phyloP scores from a whole-genome alignment of 1,139 yeast species.

The Candida sp. region DNA sequence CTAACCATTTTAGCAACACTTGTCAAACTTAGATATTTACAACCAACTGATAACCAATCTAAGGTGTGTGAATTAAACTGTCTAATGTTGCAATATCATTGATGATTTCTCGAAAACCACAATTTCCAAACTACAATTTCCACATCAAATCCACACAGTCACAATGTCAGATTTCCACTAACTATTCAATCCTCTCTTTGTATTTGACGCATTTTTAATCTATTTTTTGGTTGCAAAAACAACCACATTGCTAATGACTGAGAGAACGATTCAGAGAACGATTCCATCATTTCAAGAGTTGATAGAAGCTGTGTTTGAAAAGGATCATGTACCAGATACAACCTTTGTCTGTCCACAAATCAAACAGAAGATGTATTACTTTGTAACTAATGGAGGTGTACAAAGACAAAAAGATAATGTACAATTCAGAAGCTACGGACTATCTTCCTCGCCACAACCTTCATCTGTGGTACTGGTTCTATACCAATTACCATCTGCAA shows the following conservation, averaged over 20 bases:
- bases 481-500: no score
- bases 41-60: no score
- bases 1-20: no score
- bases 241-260: background rate
- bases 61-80: no score
- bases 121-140: no score
- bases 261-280: background rate
- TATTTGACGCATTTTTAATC: no score
- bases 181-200: no score
- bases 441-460: background rate
- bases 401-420: background rate
- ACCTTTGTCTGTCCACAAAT: background rate
- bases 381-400: background rate
- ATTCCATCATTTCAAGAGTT: background rate
- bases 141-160: no score
- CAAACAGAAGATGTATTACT: background rate
- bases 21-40: no score
- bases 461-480: background rate
- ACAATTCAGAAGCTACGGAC: background rate
- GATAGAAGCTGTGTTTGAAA: background rate
- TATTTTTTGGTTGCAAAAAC: background rate
- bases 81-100: no score
- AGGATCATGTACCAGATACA: background rate
- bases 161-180: no score
- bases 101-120: no score